Percentiles rank a stretch among this genome's conserved stretches.
These are phyloP conservation scores for Candida boleticola DNA, from an alignment of 805 yeast species.

Conservation along the genomic window DNA sequence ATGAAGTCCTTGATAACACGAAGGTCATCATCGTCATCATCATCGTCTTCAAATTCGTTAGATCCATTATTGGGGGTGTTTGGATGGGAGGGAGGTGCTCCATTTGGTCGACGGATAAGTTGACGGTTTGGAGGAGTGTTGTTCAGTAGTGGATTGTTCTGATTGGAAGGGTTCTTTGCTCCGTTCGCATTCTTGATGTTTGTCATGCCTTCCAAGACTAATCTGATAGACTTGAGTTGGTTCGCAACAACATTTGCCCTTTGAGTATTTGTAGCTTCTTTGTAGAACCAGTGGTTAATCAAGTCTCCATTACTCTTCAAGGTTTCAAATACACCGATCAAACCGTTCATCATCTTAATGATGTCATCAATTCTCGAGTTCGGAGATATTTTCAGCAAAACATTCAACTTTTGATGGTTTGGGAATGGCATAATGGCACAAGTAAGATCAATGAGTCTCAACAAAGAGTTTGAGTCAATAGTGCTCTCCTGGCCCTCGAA, in stretches of 20 bases:
- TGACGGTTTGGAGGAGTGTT: slow-evolving; percentile 8
- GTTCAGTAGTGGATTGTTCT: slow-evolving; percentile 4
- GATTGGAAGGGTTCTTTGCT: neutral
- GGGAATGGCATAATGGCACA: slow-evolving; percentile 54
- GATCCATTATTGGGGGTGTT: slow-evolving; percentile 5
- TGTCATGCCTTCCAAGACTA: slow-evolving; percentile 48
- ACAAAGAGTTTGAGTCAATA: slow-evolving; percentile 13
- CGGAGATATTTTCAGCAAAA: slow-evolving; percentile 33
- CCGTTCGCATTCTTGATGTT: slow-evolving; percentile 14
- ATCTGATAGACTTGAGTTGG: slow-evolving; percentile 51
- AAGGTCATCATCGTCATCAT: slow-evolving; percentile 45
- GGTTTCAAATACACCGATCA: slow-evolving; percentile 37
- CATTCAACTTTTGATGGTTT: slow-evolving; percentile 36
- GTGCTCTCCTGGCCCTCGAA: slow-evolving; percentile 9
- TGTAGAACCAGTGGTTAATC: slow-evolving; percentile 45
- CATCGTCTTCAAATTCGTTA: slow-evolving; percentile 25
- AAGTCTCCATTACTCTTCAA: slow-evolving; percentile 30
- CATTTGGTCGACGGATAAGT: slow-evolving; percentile 15
- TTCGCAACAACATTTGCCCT: slow-evolving; percentile 54
- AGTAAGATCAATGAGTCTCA: slow-evolving; percentile 43
- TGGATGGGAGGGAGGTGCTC: no score
- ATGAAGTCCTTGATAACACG: slow-evolving; percentile 35
- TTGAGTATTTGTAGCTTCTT: slow-evolving; percentile 50
- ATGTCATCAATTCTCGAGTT: slow-evolving; percentile 33
- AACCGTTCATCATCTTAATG: slow-evolving; percentile 26